These are phyloP conservation scores for Mortierella polycephala DNA, from an alignment of 371 early-diverging fungal genomes.

Conservation along the genomic window DNA sequence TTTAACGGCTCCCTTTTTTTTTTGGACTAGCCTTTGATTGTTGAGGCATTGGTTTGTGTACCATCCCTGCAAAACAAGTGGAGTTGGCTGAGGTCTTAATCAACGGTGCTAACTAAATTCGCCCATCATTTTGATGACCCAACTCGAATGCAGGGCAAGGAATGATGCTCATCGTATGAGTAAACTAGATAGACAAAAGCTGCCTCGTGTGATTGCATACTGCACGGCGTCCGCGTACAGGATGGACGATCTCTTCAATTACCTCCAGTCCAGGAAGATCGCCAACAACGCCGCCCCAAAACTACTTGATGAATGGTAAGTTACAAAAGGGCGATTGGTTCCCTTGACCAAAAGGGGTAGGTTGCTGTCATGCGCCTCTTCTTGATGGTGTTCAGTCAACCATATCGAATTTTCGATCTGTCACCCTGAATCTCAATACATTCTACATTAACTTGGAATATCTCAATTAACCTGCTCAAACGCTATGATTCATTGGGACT, in stretches of 20 bases:
- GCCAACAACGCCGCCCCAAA: constrained; percentile 50
- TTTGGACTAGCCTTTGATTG: not conserved
- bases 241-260: constrained; percentile 58
- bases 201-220: constrained; percentile 88
- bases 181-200: constrained; percentile 52
- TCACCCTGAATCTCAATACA: not conserved
- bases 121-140: constrained; percentile 1
- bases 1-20: not conserved
- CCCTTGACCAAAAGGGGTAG: not conserved
- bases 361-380: too few species aligned
- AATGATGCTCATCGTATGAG: constrained; percentile 55
- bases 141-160: constrained; percentile 25
- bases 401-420: too few species aligned
- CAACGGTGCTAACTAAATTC: not conserved
- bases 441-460: constrained; percentile 13
- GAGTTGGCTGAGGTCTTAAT: constrained; percentile 22
- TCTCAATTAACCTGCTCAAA: too few species aligned
- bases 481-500: not conserved
- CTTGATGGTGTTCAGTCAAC: not conserved
- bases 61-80: too few species aligned
- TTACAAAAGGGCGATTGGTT: not conserved
- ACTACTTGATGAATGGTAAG: constrained; percentile 61
- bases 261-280: constrained; percentile 54
- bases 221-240: constrained; percentile 79
- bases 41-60: too few species aligned